Conservation (phyloP, 352 stramenopile genomes). For the Ophiocytium majus region DNA sequence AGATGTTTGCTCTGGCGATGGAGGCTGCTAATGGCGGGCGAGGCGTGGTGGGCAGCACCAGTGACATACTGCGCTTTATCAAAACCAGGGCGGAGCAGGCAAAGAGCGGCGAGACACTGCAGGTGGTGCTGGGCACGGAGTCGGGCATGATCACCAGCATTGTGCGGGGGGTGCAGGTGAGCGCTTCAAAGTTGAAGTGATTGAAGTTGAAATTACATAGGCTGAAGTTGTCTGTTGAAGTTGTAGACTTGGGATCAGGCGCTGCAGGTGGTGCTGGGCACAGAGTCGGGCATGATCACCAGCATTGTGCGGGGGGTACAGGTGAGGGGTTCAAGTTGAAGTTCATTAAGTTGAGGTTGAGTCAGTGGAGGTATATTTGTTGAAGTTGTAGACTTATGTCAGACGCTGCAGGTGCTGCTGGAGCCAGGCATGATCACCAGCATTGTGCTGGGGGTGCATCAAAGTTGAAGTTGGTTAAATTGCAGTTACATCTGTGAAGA, state of each 20-base stretch:
- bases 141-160: constrained; percentile 97
- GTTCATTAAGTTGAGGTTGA: no score
- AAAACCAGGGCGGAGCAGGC: constrained; percentile 59
- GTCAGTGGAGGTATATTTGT: no score
- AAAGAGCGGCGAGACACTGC: constrained; percentile 59
- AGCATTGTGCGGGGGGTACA: constrained; percentile 90
- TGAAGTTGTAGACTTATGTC: no score
- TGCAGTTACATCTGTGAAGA: no score
- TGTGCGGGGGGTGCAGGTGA: constrained; percentile 87
- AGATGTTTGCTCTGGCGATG: constrained; percentile 97
- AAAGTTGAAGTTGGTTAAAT: no score
- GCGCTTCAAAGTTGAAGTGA: no score
- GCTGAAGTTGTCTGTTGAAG: no score
- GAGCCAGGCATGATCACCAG: constrained; percentile 96
- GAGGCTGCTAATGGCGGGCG: constrained; percentile 73
- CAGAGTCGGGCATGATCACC: constrained; percentile 95
- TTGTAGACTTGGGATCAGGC: no score
- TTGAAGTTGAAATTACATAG: no score
- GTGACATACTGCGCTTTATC: constrained; percentile 97
- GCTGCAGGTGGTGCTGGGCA: constrained; percentile 92
- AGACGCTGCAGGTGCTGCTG: constrained; percentile 84
- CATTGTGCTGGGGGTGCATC: constrained; percentile 88
- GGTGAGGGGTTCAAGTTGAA: no score
- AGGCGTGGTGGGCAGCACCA: constrained; percentile 89
- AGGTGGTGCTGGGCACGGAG: constrained; percentile 93